Conservation (phyloP, 176 grass and related monocot genomes). For the Cymbopogon citratus region DNA sequence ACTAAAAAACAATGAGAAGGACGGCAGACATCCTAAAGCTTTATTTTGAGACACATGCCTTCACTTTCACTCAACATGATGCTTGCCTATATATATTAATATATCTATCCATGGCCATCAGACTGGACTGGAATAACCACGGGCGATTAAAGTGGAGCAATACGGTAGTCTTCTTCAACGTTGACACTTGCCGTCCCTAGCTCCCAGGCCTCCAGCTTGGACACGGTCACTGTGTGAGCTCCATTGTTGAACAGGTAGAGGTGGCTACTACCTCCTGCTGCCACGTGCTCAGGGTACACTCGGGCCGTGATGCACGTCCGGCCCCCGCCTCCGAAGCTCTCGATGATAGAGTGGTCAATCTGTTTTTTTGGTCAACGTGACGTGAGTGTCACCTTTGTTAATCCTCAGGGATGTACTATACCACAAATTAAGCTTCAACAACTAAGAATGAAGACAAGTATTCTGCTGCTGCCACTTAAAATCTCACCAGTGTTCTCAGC, state of each 20-base stretch:
- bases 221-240: conserved; percentile 24
- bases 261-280: neutral
- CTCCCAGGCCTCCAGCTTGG: conserved; percentile 57
- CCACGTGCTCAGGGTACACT: conserved; percentile 54
- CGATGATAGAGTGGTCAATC: conserved; percentile 75
- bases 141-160: too few relatives aligned
- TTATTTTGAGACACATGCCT: too few relatives aligned
- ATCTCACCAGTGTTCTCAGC: conserved; percentile 61
- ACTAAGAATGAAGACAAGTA: neutral
- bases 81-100: too few relatives aligned
- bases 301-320: conserved; percentile 59
- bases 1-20: too few relatives aligned
- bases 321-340: conserved; percentile 55
- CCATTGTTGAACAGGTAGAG: conserved; percentile 66
- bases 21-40: too few relatives aligned
- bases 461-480: too few relatives aligned
- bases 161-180: neutral
- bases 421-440: neutral
- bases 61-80: too few relatives aligned
- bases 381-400: neutral
- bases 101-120: too few relatives aligned
- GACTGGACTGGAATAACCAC: too few relatives aligned
- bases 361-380: neutral
- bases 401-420: neutral
- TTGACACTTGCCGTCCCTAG: conserved; percentile 42